phyloP scores from a whole-genome alignment of 345 rosid genomes.

The Draba incana region DNA sequence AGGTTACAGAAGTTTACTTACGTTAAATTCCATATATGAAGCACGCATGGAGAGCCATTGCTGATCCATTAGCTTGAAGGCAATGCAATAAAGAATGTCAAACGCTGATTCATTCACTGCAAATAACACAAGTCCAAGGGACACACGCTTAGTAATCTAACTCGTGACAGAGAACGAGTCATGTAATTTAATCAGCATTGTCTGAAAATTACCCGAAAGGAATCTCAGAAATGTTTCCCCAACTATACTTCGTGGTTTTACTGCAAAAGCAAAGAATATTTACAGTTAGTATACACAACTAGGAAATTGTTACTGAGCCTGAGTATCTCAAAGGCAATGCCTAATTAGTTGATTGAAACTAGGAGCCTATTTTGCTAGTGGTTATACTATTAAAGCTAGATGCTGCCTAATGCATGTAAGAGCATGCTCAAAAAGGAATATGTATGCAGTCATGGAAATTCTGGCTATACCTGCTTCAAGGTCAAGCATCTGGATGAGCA shows the following conservation, averaged over 20 bases:
- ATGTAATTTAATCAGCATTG: background rate
- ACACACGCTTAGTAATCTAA: conserved; percentile 12
- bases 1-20: conserved; percentile 33
- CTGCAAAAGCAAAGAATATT: conserved; percentile 50
- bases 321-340: conserved; percentile 4
- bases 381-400: conserved; percentile 3
- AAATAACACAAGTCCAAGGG: conserved; percentile 27
- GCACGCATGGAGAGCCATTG: conserved; percentile 96
- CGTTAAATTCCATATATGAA: conserved; percentile 99
- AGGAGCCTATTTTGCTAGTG: background rate
- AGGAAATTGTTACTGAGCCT: conserved; percentile 12
- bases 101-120: conserved; percentile 91
- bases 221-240: conserved; percentile 92
- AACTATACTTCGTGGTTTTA: conserved; percentile 76
- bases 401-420: conserved; percentile 9
- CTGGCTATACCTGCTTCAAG: conserved; percentile 87
- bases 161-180: background rate
- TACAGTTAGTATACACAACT: conserved; percentile 29
- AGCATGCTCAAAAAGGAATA: background rate
- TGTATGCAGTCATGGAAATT: background rate
- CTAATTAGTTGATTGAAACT: background rate
- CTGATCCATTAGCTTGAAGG: conserved; percentile 97
- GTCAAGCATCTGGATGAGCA: conserved; percentile 99
- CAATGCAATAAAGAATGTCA: conserved; percentile 92
- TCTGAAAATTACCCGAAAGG: conserved; percentile 67